Evolutionary conservation across 495 filamentous ascomycete genomes (phyloP), one percentile per base, ranked within the genome.

Genomic region (Tirmania nivea): DNA sequence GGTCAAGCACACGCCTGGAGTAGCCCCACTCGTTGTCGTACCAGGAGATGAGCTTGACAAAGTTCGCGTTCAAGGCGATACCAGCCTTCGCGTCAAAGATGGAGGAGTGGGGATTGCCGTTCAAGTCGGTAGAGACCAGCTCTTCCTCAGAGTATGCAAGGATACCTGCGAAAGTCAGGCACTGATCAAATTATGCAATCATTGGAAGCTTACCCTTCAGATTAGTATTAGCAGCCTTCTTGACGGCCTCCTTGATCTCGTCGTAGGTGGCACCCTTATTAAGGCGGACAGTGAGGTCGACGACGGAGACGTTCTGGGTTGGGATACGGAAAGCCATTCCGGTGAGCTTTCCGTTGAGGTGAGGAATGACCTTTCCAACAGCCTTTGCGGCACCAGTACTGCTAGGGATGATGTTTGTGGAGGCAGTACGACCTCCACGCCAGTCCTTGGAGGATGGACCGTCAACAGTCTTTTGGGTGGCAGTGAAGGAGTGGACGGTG

Each of bases 61-160:
- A 97, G 78, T 96, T 84, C 60, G 83, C 68, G 80, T 97, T 97
- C 56, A 97, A 80, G 60, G 87, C 81, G 70, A 97, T 96, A 78
- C 90, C 90, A 51, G 90, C 90, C 83, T 94, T 94, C 69, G 89
- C 89, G 71, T 97, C 90, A 72, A 97, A 95, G 79, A 97, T 90
- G 71, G 86, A 94, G 58, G 87, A 94, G 78, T 77, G 68, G 67
- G 72, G 75, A 72, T 95, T 81, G 70, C 92, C 90, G 73, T 82
- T 90, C 69, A 96, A 63, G 69, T 97, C 90, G 59, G 73, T 78
- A 63, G 89, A 95, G 71, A 97, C 90, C 58, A 97, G 70, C 52
- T 92, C 90, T 68, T 97, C 90, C 79, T 96, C 92, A 55, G 87
- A 89, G 79, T 96, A 97, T 62, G 71, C 79, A 55, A 97, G 76